These are phyloP conservation scores for Penicillium palitans DNA, from an alignment of 2,329 filamentous ascomycete species.

Conservation along the genomic window DNA sequence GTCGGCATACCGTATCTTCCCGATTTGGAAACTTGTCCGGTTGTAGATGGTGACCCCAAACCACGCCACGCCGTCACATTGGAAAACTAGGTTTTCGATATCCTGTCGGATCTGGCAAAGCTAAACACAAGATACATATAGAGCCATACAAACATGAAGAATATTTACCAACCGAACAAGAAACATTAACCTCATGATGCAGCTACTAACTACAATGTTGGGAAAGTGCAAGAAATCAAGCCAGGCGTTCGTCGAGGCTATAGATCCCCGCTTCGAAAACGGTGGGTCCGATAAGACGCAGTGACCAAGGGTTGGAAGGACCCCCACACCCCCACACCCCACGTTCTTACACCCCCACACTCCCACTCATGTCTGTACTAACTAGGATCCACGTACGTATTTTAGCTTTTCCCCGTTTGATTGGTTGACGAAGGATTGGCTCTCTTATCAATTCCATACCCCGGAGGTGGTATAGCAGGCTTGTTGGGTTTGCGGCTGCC, in stretches of 20 bases:
- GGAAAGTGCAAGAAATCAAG: background rate
- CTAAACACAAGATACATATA: background rate
- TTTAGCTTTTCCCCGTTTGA: too few species aligned
- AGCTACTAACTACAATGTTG: background rate
- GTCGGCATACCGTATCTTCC: background rate
- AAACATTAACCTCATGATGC: background rate
- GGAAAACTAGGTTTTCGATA: background rate
- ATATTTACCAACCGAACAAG: background rate
- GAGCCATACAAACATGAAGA: background rate
- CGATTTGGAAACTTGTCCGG: background rate
- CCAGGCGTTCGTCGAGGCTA: background rate
- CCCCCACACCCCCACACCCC: too few species aligned
- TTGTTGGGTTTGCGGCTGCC: too few species aligned
- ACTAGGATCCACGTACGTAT: too few species aligned
- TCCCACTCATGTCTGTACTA: too few species aligned
- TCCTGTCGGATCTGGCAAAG: background rate
- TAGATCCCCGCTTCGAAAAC: too few species aligned
- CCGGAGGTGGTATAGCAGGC: too few species aligned
- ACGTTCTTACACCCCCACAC: too few species aligned
- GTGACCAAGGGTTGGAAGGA: too few species aligned
- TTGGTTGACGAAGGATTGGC: too few species aligned
- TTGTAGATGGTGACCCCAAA: background rate
- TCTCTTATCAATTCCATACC: too few species aligned
- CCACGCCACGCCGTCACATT: background rate
- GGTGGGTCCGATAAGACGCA: too few species aligned